Percentiles rank a stretch among this genome's conserved stretches.
phyloP scores from a whole-genome alignment of 2,329 filamentous ascomycete genomes.

The Microcyclospora pomicola region DNA sequence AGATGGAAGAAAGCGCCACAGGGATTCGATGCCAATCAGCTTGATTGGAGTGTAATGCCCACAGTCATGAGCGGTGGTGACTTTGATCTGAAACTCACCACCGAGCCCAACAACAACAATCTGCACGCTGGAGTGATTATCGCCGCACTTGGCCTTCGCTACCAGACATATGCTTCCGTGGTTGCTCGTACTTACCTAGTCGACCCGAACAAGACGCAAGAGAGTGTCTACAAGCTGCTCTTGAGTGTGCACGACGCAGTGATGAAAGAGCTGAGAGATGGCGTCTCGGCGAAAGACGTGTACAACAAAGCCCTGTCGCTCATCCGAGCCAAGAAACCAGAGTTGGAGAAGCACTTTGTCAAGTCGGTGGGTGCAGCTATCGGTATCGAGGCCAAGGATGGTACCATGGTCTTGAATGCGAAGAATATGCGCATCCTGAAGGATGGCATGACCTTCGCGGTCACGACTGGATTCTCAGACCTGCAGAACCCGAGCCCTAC shows the following conservation, averaged over 20 bases:
- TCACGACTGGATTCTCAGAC: conserved; percentile 82
- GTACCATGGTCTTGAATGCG: conserved; percentile 67
- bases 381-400: conserved; percentile 80
- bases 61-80: conserved; percentile 89
- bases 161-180: conserved; percentile 88
- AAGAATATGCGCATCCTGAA: conserved; percentile 76
- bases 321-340: conserved; percentile 81
- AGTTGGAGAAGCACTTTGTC: conserved; percentile 85
- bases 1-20: conserved; percentile 68
- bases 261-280: conserved; percentile 80
- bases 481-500: conserved; percentile 76
- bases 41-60: conserved; percentile 89
- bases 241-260: conserved; percentile 75
- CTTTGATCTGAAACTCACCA: conserved; percentile 74
- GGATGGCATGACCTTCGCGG: conserved; percentile 91
- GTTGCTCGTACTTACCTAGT: conserved; percentile 92
- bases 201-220: conserved; percentile 91
- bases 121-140: conserved; percentile 90
- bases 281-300: conserved; percentile 72
- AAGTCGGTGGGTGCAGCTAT: conserved; percentile 88
- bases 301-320: conserved; percentile 74
- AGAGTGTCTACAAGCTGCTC: conserved; percentile 84
- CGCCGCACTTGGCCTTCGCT: conserved; percentile 78
- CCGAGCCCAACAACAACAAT: conserved; percentile 63
- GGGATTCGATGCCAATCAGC: conserved; percentile 74